Percentiles rank a stretch among this genome's conserved stretches.
Conservation (phyloP, 371 early-diverging fungal genomes). For the Mucor indicus region DNA sequence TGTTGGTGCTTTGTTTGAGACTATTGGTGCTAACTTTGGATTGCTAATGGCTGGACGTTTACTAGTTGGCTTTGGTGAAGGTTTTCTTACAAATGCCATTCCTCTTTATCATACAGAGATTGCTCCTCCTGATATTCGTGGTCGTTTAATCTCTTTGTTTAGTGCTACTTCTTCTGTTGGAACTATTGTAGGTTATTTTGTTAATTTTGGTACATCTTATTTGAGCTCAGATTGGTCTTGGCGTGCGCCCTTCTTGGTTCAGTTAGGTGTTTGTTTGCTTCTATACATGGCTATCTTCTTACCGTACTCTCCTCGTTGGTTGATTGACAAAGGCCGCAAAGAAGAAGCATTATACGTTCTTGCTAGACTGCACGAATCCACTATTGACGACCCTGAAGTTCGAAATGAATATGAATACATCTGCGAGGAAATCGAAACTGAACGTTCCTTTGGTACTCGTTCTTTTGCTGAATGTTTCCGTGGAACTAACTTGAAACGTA, state of each 20-base stretch:
- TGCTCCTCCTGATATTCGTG: constrained; percentile 72
- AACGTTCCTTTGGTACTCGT: constrained; percentile 38
- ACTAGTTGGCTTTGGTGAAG: constrained; percentile 43
- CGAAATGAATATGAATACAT: constrained; percentile 32
- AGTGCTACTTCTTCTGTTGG: constrained; percentile 37
- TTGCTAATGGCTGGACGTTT: constrained; percentile 38
- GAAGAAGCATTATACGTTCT: constrained; percentile 47
- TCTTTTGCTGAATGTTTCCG: constrained; percentile 39
- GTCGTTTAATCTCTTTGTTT: constrained; percentile 43
- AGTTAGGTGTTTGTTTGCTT: constrained; percentile 20
- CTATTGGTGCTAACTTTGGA: constrained; percentile 41
- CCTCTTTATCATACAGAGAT: constrained; percentile 53
- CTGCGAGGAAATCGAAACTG: constrained; percentile 33
- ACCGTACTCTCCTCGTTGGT: constrained; percentile 46
- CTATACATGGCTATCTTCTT: constrained; percentile 12
- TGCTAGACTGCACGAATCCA: constrained; percentile 39
- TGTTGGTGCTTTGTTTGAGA: constrained; percentile 44
- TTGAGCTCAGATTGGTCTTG: constrained; percentile 36
- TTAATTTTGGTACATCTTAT: constrained; percentile 46
- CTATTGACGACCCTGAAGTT: constrained; percentile 37
- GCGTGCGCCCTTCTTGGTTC: constrained; percentile 40
- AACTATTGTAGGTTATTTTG: constrained; percentile 44
- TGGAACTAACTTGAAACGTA: constrained; percentile 37
- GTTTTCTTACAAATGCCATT: constrained; percentile 39
- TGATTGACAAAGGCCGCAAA: constrained; percentile 44